Base-by-base conservation (phyloP, 805 yeast species). In the Kodamaea kakaduensis region DNA sequence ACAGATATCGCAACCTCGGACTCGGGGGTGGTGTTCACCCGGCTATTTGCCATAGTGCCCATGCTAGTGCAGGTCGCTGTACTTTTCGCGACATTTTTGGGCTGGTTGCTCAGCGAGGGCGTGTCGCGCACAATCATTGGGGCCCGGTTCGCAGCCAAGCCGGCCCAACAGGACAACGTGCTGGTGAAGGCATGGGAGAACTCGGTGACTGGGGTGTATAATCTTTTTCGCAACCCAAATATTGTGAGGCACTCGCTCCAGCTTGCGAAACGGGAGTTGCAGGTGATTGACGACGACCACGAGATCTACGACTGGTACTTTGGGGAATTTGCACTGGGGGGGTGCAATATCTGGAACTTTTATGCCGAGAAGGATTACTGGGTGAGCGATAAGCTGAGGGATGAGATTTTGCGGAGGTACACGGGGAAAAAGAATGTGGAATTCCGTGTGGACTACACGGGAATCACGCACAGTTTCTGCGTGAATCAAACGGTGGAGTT, bases 351-450 rank as follows among this genome's bases (percentile, higher is more conserved):
- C n/a, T 79, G 84, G 84, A 51, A 66, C 3, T 71, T 73, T 37
- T 78, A 77, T 44, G 80, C 82, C 5, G 56, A 54, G n/a, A 49
- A 59, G 18, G 90, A 82, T 50, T 77, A 77, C 48, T 82, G 89
- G 89, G 79, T 82, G 2, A 63, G 65, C 37, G 64, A 71, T 31
- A 56, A 49, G 17, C 73, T 85, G 1, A 65, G 83, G 29, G 63
- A 64, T 19, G 56, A 54, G 38, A 49, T 78, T 3, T 47, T 73
- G 23, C 41, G 57, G 8, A 55, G 63, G 25, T 67, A 70, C 44
- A 52, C 59, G 16, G 51, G 54, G 23, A 40, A 23, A 23, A 45
- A 48, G 13, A 56, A 59, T 23, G 52, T 69, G 17, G 47, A 47
- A 10, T 56, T 67, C 34, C 59, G 50, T 30, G 35, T 59, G 6